Base-by-base conservation (phyloP, 495 filamentous ascomycete genomes). In the Astrothelium subdiscretum region DNA sequence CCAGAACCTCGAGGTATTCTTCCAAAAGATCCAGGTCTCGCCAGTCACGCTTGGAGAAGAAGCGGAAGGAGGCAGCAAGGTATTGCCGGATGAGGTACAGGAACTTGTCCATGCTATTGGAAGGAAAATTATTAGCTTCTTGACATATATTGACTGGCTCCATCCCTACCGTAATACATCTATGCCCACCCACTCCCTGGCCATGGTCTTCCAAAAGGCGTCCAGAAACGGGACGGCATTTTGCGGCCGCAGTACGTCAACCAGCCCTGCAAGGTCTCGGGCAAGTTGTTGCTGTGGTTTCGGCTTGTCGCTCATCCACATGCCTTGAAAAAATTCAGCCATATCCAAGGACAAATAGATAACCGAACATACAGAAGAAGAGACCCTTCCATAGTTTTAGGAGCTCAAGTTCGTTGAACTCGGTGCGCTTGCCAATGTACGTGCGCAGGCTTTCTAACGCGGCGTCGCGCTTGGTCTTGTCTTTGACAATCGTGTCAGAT, bases 331-430 rank as follows among this genome's bases (percentile, higher is more conserved):
- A 18, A 11, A 8, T 20, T 54, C 24, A 27, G 8, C 11, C 57
- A 43, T 60, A 1, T 51, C 52, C 35, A 13, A 54, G 29, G 20
- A 8, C 3, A 26, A 54, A 5, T 5, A 3, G 2, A 15, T 29
- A 54, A 57, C 12, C 12, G 11, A 32, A 26, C 73, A 10, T 75
- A 86, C 91, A 94, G 81, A 88, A 97, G 78, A 95, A 97, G 27
- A 98, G 84, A 38, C 92, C 94, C 74, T 96, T 96, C 91, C 92
- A 96, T 64, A 98, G 81, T 76, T 97, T 96, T 60, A 95, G 79
- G 32, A 89, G 78, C 58, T 98, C 92, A 66, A 95, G 73, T 22
- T 84, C 78, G 15, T 82, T 77, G 61, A 98, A 83, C 38, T 81
- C 74, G 29, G 82, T 82, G 32, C 83, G 82, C 22, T 84, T 83